Conservation (phyloP, 2,329 filamentous ascomycete genomes). For the Sarocladium kiliense region DNA sequence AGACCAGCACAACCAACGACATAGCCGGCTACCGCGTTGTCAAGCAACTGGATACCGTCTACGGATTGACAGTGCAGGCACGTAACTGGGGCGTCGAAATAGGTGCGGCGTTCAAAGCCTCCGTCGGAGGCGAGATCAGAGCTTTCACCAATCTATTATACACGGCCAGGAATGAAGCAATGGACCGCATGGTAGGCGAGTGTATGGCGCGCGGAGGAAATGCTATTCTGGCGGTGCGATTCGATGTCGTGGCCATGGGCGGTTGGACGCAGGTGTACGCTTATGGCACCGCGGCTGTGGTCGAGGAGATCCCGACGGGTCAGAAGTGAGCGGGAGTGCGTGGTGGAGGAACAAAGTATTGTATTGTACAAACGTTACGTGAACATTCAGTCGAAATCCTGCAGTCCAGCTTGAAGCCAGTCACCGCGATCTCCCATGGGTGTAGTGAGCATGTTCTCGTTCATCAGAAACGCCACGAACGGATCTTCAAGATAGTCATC, state of each 20-base stretch:
- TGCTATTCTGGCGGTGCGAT: conserved; percentile 53
- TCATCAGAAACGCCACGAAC: not conserved
- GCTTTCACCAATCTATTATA: conserved; percentile 58
- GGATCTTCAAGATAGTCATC: not conserved
- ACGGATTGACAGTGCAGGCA: conserved; percentile 51
- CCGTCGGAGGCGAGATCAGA: conserved; percentile 53
- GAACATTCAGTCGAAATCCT: not conserved
- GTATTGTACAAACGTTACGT: too few species aligned
- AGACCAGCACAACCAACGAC: conserved; percentile 50
- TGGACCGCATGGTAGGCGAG: conserved; percentile 46
- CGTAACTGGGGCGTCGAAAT: conserved; percentile 54
- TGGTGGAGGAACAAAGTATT: too few species aligned
- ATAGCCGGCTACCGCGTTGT: conserved; percentile 55
- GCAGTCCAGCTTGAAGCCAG: not conserved
- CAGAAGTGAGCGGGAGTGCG: too few species aligned
- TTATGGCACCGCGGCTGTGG: conserved; percentile 53
- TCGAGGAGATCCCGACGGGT: conserved; percentile 52
- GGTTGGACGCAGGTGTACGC: conserved; percentile 55
- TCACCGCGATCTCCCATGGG: not conserved
- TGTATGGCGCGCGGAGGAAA: conserved; percentile 54
- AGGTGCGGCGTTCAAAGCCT: conserved; percentile 50
- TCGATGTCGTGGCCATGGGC: conserved; percentile 50
- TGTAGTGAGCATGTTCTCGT: not conserved
- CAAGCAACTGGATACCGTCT: conserved; percentile 52
- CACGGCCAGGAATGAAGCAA: conserved; percentile 10